Base-by-base conservation (phyloP, 768 basidiomycete species). In the Macrocybe gigantea region DNA sequence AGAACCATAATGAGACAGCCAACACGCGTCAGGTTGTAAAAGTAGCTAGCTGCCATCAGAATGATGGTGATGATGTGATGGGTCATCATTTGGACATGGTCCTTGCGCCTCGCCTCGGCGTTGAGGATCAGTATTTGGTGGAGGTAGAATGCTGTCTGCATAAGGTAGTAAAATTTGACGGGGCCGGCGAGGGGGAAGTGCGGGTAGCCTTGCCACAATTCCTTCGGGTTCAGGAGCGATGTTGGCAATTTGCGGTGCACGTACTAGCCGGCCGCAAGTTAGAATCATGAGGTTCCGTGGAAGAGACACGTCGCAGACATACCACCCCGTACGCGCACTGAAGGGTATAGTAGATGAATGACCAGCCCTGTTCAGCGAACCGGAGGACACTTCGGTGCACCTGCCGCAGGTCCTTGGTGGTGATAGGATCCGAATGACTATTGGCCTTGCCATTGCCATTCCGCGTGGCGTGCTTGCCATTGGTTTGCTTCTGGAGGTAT, bases 291-390 rank as follows among this genome's bases (percentile, higher is more conserved):
- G 33, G 43, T 40, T 38, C 53, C 47, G 33, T 39, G 30, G 31
- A 51, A 44, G 44, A 38, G 36, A 44, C 15, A 52, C 53, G 48
- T 52, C 50, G 14, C 36, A 40, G n/a, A 83, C 93, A 65, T 61
- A 95, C 95, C 54, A 91, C 55, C 30, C 95, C 95, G 62, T 82
- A 82, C 14, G 64, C 64, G 78, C 88, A 95, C 55, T 84, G 87
- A 1, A 79, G 48, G 36, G 79, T 69, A 60, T 89, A 93, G 65
- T 95, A 98, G 42, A 90, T 65, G 39, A 83, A 74, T 33, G 81
- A 82, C 90, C 93, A 98, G 48, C 92, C 88, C 67, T 99, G 96
- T 64, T 99, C 96, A 2, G 92, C 90, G 60, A 98, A 98, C 56
- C 96, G 75, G 39, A 88, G 63, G 37, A 93, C 83, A 51, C 80